Evolutionary conservation across 2,329 filamentous ascomycete species (phyloP).

Genomic region (Hortaea werneckii): DNA sequence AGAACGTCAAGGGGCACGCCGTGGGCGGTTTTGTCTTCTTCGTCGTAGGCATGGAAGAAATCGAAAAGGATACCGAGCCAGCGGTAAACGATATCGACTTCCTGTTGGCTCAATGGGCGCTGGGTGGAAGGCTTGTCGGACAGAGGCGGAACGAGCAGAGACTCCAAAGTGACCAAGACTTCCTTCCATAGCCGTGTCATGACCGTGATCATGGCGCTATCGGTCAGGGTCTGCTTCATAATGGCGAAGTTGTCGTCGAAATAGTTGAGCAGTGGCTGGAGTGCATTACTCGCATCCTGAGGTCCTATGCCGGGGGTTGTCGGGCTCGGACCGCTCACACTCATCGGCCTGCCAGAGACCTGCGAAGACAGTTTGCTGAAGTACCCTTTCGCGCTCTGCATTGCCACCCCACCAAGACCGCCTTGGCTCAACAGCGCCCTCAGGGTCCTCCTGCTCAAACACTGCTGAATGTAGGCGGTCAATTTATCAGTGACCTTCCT

Average conservation of each 20-base stretch:
- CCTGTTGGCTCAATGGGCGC: conserved; percentile 70
- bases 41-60: conserved; percentile 91
- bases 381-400: conserved; percentile 56
- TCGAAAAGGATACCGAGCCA: conserved; percentile 80
- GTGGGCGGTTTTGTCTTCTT: conserved; percentile 68
- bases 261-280: conserved; percentile 80
- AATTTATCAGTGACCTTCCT: conserved; percentile 98
- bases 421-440: conserved; percentile 60
- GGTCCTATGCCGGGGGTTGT: not conserved
- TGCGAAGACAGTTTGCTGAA: conserved; percentile 32
- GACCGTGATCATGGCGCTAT: conserved; percentile 93
- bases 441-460: conserved; percentile 73
- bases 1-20: conserved; percentile 85
- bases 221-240: conserved; percentile 93
- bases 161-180: conserved; percentile 82
- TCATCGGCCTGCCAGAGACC: conserved; percentile 27
- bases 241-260: conserved; percentile 99
- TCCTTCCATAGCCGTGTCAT: conserved; percentile 99
- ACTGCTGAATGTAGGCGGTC: conserved; percentile 83
- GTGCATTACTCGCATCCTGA: conserved; percentile 66
- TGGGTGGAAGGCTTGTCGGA: conserved; percentile 90
- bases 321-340: conserved; percentile 4
- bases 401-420: conserved; percentile 47
- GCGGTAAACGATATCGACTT: conserved; percentile 88
- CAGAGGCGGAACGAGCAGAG: conserved; percentile 79